Base-by-base conservation (phyloP, 805 yeast species). In the Teunomyces kruisii region DNA sequence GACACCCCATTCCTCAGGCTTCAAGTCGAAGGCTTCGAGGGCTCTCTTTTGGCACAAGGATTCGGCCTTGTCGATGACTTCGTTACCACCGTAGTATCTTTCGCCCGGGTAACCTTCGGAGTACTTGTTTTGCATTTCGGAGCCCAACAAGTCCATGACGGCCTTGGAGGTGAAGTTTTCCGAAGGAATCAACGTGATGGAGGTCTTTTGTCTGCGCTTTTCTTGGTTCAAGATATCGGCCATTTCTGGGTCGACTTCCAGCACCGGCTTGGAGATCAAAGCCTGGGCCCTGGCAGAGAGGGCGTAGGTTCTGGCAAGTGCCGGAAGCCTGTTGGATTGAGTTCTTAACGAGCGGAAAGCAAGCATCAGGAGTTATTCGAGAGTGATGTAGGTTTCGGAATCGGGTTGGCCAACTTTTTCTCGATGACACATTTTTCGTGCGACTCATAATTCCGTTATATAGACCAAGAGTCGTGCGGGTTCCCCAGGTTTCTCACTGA, bases 61-160 rank as follows among this genome's bases (percentile, higher is more conserved):
- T 75, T 94, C 99, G 65, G 91, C 89, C 69, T 87, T 83, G 75
- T 94, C 99, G 55, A 94, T 94, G 72, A 86, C 85, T 78, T 94
- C 96, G 70, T 94, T 94, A 67, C 98, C 98, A 70, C 99, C 99
- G 68, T 94, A 94, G 78, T 94, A 94, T 71, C 99, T 84, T 52
- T 96, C 97, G 55, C 98, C 98, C 49, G 99, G 99, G 75, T 94
- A 92, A 52, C 99, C 99, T 75, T 94, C 99, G 32, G 97, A 90
- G 76, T 94, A 94, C 78, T 94, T 94, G 83, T 94, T 94, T 68
- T 88, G 88, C 97, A 94, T 89, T 67, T 95, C 96, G 42, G 98
- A 86, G 56, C 99, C 99, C 61, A 92, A 83, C 28, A 96, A 88
- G 62, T 94, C 98, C 75, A 92, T 87, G 39, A 94, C 99, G 33